A percentile compares a stretch with the other conserved stretches of the same genome.
phyloP scores from a whole-genome alignment of 148 eudicot species.

The Rhododendron ferrugineum region DNA sequence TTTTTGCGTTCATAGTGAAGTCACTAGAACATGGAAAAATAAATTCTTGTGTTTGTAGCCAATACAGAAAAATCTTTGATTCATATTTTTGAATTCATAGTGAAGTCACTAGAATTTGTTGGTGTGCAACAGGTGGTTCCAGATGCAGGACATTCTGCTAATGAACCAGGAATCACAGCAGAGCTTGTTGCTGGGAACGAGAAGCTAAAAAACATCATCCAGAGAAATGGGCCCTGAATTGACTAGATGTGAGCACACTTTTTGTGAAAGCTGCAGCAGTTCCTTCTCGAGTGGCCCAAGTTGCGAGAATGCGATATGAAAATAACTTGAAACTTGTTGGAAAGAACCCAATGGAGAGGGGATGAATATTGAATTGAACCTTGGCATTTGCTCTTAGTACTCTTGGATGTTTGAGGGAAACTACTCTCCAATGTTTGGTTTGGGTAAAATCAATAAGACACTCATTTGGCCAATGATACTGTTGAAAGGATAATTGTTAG shows the following conservation, averaged over 20 bases:
- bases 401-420: background rate
- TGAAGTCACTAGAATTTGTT: conserved; percentile 1
- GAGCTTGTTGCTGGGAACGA: conserved; percentile 94
- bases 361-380: background rate
- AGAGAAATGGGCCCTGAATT: conserved; percentile 22
- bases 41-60: background rate
- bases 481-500: background rate
- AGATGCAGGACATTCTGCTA: conserved; percentile 93
- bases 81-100: background rate
- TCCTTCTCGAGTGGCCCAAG: background rate
- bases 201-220: conserved; percentile 55
- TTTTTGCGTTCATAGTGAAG: background rate
- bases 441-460: background rate
- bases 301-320: background rate
- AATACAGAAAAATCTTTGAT: background rate
- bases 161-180: conserved; percentile 74
- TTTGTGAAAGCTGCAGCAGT: background rate
- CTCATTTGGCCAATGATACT: background rate
- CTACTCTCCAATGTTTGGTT: background rate
- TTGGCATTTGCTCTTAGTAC: background rate
- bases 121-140: conserved; percentile 60
- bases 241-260: background rate
- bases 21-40: background rate
- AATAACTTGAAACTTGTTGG: conserved; percentile 4
- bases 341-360: background rate